Percentiles rank a stretch among this genome's conserved stretches.
Evolutionary conservation across 805 yeast species (phyloP).

Genomic region (Yamadazyma endophytica): DNA sequence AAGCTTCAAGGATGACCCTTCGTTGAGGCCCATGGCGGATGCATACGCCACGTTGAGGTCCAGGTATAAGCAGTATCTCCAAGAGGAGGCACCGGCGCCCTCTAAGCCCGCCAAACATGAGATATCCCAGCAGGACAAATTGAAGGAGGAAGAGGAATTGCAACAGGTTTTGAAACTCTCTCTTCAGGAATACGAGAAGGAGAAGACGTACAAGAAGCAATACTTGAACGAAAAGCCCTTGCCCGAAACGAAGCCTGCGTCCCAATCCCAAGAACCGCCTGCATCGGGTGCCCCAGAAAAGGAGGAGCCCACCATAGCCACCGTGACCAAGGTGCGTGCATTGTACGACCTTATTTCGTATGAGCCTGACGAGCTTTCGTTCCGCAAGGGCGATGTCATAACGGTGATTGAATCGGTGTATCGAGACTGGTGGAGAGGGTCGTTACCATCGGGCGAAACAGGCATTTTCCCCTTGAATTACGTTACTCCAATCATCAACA

Average conservation of each 20-base stretch:
- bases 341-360: conserved; percentile 73
- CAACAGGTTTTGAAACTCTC: conserved; percentile 74
- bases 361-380: conserved; percentile 85
- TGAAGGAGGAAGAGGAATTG: conserved; percentile 69
- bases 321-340: conserved; percentile 70
- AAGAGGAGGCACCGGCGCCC: conserved; percentile 30
- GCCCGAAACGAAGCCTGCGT: conserved; percentile 18
- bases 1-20: conserved; percentile 70
- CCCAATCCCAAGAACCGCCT: neutral
- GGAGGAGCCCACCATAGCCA: conserved; percentile 33
- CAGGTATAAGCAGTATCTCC: conserved; percentile 31
- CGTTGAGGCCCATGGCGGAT: conserved; percentile 64
- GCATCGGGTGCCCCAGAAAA: conserved; percentile 5
- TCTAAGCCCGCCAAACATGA: conserved; percentile 55
- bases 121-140: conserved; percentile 41
- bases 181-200: conserved; percentile 53
- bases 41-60: conserved; percentile 48
- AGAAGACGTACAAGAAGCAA: conserved; percentile 25
- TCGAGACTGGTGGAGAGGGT: conserved; percentile 95
- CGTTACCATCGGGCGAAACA: conserved; percentile 63
- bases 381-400: conserved; percentile 82
- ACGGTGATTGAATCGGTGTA: conserved; percentile 84
- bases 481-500: conserved; percentile 72
- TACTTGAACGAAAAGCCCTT: conserved; percentile 30
- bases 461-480: conserved; percentile 94